Evolutionary conservation across 306 rosid species (phyloP).

Genomic region (Medicago lupulina): DNA sequence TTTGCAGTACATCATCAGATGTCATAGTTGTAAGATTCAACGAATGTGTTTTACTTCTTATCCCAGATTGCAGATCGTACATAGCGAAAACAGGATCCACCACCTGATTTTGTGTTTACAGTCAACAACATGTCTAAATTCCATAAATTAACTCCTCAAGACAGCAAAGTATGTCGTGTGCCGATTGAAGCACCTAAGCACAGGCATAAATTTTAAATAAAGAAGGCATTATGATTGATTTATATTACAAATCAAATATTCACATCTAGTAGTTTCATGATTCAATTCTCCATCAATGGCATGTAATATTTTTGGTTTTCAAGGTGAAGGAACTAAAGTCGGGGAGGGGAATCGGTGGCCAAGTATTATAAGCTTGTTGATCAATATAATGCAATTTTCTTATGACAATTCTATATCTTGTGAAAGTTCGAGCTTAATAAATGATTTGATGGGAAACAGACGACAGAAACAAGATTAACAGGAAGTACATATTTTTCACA

Average conservation of each 20-base stretch:
- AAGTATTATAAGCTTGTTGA: constrained; percentile 1
- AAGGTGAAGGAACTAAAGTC: neutral
- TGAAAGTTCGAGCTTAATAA: neutral
- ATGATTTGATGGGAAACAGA: too few species aligned
- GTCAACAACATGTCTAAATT: constrained; percentile 42
- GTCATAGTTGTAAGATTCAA: constrained; percentile 28
- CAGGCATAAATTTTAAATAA: constrained; percentile 16
- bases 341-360: neutral
- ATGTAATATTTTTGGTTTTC: neutral
- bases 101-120: constrained; percentile 61
- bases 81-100: constrained; percentile 64
- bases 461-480: neutral
- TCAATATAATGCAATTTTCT: constrained; percentile 30
- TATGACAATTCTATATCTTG: neutral
- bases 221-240: constrained; percentile 21
- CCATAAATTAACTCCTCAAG: constrained; percentile 28
- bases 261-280: constrained; percentile 6
- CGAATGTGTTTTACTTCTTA: constrained; percentile 50
- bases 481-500: constrained; percentile 8
- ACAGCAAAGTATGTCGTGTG: constrained; percentile 20
- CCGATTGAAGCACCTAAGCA: constrained; percentile 30
- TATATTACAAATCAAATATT: constrained; percentile 34
- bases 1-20: constrained; percentile 44
- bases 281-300: constrained; percentile 11
- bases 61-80: constrained; percentile 46